Evolutionary conservation across 176 grass and related monocot genomes (phyloP), one percentile per base, ranked within the genome.

Genomic region (Ensete ventricosum): DNA sequence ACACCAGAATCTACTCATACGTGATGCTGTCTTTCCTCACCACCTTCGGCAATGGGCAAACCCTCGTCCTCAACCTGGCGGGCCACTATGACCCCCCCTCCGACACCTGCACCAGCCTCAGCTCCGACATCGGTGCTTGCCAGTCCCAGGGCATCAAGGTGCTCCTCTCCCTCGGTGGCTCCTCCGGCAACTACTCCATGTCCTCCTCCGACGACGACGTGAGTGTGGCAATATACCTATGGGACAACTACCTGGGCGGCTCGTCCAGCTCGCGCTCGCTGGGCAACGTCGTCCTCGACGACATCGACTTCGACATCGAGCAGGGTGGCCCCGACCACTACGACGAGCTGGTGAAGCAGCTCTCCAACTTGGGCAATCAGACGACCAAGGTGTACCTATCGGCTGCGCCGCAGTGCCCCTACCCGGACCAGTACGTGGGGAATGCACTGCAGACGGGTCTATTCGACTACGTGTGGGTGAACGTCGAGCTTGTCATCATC

Each of bases 221-320:
- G 11, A 62, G 69, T 25, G 82, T 93, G 11, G 87, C 87, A 25
- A 64, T 73, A 6, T 89, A 93, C 71, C 82, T 93, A 0, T 93
- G 90, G 90, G 89, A 93, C 69, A 85, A 85, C 66, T 90, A 87
- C 74, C 80, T 93, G 0, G 79, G 84, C 50, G 90, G 84, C 51
- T 29, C 64, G 8, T 93, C 84, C 8, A 67, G 81, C 27, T 83
- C 79, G 24, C 80, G 87, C 1, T 87, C 90, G 3, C 82, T 93
- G 2, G 90, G 90, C 25, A 63, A 80, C 49, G 82, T 74, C 71
- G 70, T 89, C 9, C 90, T 93, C 7, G 84, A 93, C 11, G 90
- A 84, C 52, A 79, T 93, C 43, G 90, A 93, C 77, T 93, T 93
- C 24, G 87, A 93, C 77, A 93, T 93, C 72, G 90, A 93, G 84